Percentiles rank a stretch among this genome's conserved stretches.
Evolutionary conservation across 441 rosid species (phyloP).

Genomic region (Populus hybrid): DNA sequence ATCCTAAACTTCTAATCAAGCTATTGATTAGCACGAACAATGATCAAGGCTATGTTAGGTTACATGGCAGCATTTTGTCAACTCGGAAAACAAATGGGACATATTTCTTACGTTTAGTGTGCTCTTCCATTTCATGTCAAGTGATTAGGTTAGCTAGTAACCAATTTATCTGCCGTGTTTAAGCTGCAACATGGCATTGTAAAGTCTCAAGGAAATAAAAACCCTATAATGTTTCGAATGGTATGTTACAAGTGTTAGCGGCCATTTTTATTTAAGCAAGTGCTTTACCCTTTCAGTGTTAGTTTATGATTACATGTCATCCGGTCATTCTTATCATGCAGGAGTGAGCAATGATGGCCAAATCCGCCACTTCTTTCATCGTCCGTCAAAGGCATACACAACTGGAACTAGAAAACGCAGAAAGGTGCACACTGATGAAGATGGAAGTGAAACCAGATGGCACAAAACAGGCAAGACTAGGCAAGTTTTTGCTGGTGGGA

Average conservation of each 20-base stretch:
- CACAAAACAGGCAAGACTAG: too few relatives aligned
- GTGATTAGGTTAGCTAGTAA: not conserved
- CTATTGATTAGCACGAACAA: not conserved
- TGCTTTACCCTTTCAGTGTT: not conserved
- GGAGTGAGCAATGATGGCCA: slow-evolving; percentile 94
- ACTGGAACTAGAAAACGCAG: slow-evolving; percentile 94
- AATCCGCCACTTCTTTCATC: slow-evolving; percentile 88
- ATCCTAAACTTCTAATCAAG: not conserved
- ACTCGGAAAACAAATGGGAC: not conserved
- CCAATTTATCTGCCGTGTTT: not conserved
- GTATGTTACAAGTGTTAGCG: not conserved
- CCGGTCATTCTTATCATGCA: slow-evolving; percentile 18
- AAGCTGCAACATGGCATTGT: not conserved
- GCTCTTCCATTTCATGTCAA: not conserved
- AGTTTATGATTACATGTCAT: not conserved
- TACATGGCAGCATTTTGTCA: not conserved
- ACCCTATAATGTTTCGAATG: not conserved
- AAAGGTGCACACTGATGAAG: slow-evolving; percentile 76
- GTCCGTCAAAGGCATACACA: slow-evolving; percentile 97
- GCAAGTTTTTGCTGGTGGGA: too few relatives aligned
- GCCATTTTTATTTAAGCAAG: not conserved
- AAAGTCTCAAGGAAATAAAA: not conserved
- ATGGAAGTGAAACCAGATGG: slow-evolving; percentile 27
- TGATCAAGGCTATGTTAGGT: not conserved
- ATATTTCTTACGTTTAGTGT: not conserved